phyloP scores from a whole-genome alignment of 2,329 filamentous ascomycete species.

The Trichoderma aggressivum region DNA sequence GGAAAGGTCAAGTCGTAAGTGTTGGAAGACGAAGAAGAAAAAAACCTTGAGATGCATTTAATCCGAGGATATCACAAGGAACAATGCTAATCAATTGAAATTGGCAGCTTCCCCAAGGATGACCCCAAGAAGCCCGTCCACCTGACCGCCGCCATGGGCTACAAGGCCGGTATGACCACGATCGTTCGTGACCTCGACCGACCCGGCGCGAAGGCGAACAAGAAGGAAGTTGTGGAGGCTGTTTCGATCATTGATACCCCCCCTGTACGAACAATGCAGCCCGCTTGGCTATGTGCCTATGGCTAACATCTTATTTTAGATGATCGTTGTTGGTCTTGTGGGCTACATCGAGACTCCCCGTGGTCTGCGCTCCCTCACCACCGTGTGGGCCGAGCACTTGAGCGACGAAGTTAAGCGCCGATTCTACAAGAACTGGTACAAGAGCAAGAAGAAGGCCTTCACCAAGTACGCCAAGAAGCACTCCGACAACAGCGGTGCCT shows the following conservation, averaged over 20 bases:
- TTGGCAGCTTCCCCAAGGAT: slow-evolving; percentile 94
- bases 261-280: slow-evolving; percentile 88
- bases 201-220: slow-evolving; percentile 98
- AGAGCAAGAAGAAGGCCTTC: slow-evolving; percentile 99
- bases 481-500: slow-evolving; percentile 85
- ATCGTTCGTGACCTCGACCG: slow-evolving; percentile 99
- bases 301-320: slow-evolving; percentile 73
- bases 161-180: slow-evolving; percentile 99
- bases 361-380: slow-evolving; percentile 98
- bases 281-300: slow-evolving; percentile 73
- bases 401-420: slow-evolving; percentile 98
- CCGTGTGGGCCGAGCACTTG: slow-evolving; percentile 99
- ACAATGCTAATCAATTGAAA: slow-evolving; percentile 28
- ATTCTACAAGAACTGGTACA: slow-evolving; percentile 99
- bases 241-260: slow-evolving; percentile 87
- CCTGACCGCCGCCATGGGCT: slow-evolving; percentile 96
- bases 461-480: slow-evolving; percentile 99
- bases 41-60: neutral
- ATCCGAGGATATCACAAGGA: neutral
- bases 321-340: slow-evolving; percentile 99
- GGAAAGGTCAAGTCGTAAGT: slow-evolving; percentile 97
- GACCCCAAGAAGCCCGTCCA: slow-evolving; percentile 99
- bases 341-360: slow-evolving; percentile 99
- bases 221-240: slow-evolving; percentile 94
- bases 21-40: neutral